phyloP scores from a whole-genome alignment of 2,329 filamentous ascomycete species.

The Neonectria ditissima region DNA sequence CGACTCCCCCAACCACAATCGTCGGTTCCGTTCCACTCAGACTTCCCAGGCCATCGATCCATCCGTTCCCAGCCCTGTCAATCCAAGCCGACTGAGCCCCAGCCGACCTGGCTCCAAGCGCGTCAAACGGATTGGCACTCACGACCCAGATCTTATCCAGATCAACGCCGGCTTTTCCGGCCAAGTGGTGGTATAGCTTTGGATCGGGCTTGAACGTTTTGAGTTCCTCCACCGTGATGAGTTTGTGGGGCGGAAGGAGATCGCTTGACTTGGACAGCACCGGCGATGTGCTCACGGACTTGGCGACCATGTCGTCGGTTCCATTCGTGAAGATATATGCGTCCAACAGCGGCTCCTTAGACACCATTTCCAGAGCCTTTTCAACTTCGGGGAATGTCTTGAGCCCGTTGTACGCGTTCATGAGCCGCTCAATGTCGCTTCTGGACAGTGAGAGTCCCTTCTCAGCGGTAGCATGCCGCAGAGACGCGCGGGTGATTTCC shows the following conservation, averaged over 20 bases:
- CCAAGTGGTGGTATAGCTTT: constrained; percentile 71
- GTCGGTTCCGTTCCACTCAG: constrained; percentile 61
- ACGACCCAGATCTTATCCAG: constrained; percentile 73
- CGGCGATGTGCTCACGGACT: constrained; percentile 68
- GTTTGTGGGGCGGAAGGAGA: constrained; percentile 56
- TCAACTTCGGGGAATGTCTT: constrained; percentile 73
- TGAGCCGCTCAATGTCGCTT: constrained; percentile 61
- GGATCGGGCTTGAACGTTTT: constrained; percentile 74
- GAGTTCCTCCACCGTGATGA: constrained; percentile 72
- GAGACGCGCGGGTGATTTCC: constrained; percentile 70
- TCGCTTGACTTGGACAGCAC: constrained; percentile 61
- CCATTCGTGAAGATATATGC: constrained; percentile 79
- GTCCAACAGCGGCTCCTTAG: constrained; percentile 54
- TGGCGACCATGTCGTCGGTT: constrained; percentile 70
- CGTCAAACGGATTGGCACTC: constrained; percentile 79
- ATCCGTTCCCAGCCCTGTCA: constrained; percentile 71
- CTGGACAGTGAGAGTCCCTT: constrained; percentile 58
- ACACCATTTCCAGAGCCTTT: constrained; percentile 62
- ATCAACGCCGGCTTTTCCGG: constrained; percentile 60
- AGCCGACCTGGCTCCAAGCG: constrained; percentile 70
- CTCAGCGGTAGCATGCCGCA: constrained; percentile 74
- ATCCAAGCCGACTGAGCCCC: constrained; percentile 77
- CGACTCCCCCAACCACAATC: constrained; percentile 65
- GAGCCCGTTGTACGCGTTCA: constrained; percentile 74
- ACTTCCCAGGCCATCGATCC: constrained; percentile 72